These are phyloP conservation scores for Erysimum pusillum DNA, from an alignment of 441 rosid genomes.

Conservation along the genomic window DNA sequence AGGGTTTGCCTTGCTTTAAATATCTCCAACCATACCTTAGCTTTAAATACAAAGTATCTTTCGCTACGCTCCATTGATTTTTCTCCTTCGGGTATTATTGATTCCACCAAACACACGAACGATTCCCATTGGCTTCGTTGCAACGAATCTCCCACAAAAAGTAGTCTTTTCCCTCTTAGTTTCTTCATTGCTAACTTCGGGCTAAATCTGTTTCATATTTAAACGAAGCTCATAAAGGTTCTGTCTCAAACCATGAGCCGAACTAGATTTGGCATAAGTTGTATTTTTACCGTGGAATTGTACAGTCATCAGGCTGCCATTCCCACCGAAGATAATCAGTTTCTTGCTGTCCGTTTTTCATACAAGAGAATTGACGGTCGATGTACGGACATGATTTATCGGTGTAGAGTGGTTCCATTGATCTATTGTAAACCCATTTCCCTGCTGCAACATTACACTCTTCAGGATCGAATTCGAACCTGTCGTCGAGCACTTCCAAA, in stretches of 20 bases:
- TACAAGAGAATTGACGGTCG: slow-evolving; percentile 78
- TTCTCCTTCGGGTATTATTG: slow-evolving; percentile 68
- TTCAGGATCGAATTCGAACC: slow-evolving; percentile 82
- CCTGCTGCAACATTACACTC: slow-evolving; percentile 79
- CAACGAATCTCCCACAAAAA: slow-evolving; percentile 88
- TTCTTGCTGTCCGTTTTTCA: slow-evolving; percentile 71
- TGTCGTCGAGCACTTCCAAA: slow-evolving; percentile 58
- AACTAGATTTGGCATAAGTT: not conserved
- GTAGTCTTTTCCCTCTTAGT: slow-evolving; percentile 72
- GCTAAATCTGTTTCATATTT: slow-evolving; percentile 56
- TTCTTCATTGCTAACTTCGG: slow-evolving; percentile 73
- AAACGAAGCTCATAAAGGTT: not conserved
- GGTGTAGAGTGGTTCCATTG: slow-evolving; percentile 71
- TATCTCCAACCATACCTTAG: slow-evolving; percentile 59
- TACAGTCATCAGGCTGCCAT: slow-evolving; percentile 94
- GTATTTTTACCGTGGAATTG: slow-evolving; percentile 65
- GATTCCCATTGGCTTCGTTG: slow-evolving; percentile 97
- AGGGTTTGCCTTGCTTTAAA: not conserved
- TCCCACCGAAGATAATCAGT: slow-evolving; percentile 83
- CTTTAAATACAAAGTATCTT: slow-evolving; percentile 66
- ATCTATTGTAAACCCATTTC: slow-evolving; percentile 78
- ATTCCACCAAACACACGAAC: slow-evolving; percentile 84
- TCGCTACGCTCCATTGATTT: slow-evolving; percentile 68
- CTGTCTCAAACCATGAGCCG: not conserved
- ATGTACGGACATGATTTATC: slow-evolving; percentile 82